Evolutionary conservation across 73 alveolate genomes (phyloP).

Genomic region (Stentor roeselii): DNA sequence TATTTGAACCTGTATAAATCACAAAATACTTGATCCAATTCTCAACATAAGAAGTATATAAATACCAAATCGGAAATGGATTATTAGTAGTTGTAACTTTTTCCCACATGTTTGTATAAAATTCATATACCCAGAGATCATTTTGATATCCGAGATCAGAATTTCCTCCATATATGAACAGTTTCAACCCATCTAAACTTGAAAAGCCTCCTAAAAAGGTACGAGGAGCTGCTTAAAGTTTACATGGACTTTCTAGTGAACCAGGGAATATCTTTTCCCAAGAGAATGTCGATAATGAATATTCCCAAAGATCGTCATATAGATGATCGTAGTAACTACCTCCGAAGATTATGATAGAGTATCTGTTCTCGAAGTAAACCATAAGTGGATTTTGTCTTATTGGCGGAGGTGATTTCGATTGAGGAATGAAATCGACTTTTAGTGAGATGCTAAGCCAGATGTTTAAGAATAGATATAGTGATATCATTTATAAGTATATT

Average conservation of each 20-base stretch:
- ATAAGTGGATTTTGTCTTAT: background rate
- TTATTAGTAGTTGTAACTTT: background rate
- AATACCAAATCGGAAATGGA: background rate
- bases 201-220: background rate
- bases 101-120: background rate
- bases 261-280: background rate
- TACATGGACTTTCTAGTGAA: background rate
- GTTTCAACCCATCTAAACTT: background rate
- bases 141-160: background rate
- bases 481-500: no score
- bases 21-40: background rate
- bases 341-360: background rate
- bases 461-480: no score
- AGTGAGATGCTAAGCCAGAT: no score
- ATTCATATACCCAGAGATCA: background rate
- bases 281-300: background rate
- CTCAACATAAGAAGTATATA: background rate
- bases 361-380: background rate
- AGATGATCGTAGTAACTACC: background rate
- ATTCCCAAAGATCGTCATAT: background rate
- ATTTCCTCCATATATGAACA: conserved; percentile 18
- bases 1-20: background rate
- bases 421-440: conserved; percentile 1
- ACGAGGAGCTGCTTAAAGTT: background rate
- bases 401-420: background rate